phyloP scores from a whole-genome alignment of 2,329 filamentous ascomycete genomes.

The Phyllosticta paracitricarpa region DNA sequence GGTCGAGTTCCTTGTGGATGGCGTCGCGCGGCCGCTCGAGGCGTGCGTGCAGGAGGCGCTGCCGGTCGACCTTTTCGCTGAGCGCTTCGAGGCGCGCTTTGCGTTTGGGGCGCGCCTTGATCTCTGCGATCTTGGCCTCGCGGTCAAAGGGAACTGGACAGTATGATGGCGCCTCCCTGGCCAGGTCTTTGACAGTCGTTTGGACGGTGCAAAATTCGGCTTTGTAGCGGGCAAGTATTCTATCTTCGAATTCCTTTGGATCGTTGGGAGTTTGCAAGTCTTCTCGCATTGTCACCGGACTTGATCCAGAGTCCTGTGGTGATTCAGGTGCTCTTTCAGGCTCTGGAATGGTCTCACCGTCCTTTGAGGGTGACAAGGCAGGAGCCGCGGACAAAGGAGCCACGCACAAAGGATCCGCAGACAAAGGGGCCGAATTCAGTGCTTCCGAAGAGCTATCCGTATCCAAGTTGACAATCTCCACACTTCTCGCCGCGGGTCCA shows the following conservation, averaged over 20 bases:
- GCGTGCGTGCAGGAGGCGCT: neutral
- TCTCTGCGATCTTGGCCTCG: constrained; percentile 6
- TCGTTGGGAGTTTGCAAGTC: neutral
- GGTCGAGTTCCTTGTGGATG: neutral
- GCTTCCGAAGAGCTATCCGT: too few species aligned
- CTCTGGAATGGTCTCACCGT: too few species aligned
- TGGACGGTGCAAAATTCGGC: neutral
- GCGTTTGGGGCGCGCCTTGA: constrained; percentile 3
- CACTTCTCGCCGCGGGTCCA: too few species aligned
- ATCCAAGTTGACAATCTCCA: too few species aligned
- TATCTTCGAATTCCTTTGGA: neutral
- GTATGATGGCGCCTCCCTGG: neutral
- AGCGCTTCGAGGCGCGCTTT: neutral
- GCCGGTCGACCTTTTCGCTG: neutral
- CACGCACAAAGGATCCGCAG: too few species aligned
- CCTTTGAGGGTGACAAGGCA: too few species aligned
- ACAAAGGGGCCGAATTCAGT: too few species aligned
- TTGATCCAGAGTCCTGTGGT: too few species aligned
- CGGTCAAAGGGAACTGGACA: neutral
- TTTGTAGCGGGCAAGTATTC: neutral
- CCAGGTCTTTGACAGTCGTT: neutral
- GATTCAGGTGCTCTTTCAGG: too few species aligned
- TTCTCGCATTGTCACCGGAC: too few species aligned
- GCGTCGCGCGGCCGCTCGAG: neutral
- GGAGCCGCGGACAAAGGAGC: too few species aligned